Conservation (phyloP, 1,284 basidiomycete species). For the Pterulicium gracile region DNA sequence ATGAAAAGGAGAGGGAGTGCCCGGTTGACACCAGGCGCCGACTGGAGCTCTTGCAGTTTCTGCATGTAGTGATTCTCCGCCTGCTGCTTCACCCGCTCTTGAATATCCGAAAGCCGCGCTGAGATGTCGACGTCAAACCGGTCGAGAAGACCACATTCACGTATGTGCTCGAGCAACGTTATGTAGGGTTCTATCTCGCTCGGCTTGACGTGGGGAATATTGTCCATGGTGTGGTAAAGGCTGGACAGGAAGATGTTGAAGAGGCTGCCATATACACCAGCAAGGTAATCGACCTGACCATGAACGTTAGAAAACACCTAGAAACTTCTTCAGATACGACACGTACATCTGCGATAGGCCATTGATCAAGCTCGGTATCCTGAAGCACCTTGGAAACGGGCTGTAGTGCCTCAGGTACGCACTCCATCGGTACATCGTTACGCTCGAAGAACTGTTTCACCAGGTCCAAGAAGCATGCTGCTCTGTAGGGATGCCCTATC, state of each 20-base stretch:
- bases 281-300: slow-evolving; percentile 50
- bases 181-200: slow-evolving; percentile 57
- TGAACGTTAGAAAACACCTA: slow-evolving; percentile 3
- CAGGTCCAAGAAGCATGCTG: slow-evolving; percentile 76
- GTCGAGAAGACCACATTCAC: slow-evolving; percentile 55
- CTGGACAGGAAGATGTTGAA: slow-evolving; percentile 82
- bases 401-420: slow-evolving; percentile 82
- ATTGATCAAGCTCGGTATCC: slow-evolving; percentile 63
- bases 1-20: slow-evolving; percentile 73
- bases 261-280: slow-evolving; percentile 56
- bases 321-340: slow-evolving; percentile 2
- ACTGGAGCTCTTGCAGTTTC: slow-evolving; percentile 60
- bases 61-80: slow-evolving; percentile 61
- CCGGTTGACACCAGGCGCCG: slow-evolving; percentile 62
- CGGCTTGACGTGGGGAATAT: slow-evolving; percentile 59
- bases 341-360: slow-evolving; percentile 78
- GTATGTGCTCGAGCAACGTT: slow-evolving; percentile 61
- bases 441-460: slow-evolving; percentile 85
- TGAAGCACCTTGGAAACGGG: slow-evolving; percentile 60
- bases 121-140: slow-evolving; percentile 57
- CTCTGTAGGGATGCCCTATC: slow-evolving; percentile 71
- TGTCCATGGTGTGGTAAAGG: slow-evolving; percentile 79
- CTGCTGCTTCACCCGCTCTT: slow-evolving; percentile 58
- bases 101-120: slow-evolving; percentile 57
- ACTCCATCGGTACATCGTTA: slow-evolving; percentile 88